These are phyloP conservation scores for Ceratocystis albifundus DNA, from an alignment of 2,329 filamentous ascomycete genomes.

Conservation along the genomic window DNA sequence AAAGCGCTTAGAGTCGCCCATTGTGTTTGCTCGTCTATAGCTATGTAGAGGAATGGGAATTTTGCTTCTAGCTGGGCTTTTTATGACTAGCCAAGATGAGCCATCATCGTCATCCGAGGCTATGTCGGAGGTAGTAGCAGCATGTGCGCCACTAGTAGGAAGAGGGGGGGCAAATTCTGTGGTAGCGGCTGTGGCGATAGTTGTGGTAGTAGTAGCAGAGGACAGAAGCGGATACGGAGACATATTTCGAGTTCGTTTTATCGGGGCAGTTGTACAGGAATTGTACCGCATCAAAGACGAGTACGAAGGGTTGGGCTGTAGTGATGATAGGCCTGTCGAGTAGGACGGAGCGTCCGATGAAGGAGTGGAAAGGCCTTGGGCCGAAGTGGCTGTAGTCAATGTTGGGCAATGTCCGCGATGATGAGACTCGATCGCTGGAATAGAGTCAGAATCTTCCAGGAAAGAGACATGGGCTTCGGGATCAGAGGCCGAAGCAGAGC, in stretches of 20 bases:
- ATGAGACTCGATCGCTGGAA: background rate
- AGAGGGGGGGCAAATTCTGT: background rate
- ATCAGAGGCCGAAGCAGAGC: background rate
- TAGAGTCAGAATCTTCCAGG: background rate
- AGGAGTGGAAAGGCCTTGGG: background rate
- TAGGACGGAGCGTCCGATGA: conserved; percentile 11
- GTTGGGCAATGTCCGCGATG: conserved; percentile 8
- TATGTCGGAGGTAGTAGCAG: background rate
- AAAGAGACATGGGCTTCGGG: background rate
- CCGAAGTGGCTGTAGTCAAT: background rate
- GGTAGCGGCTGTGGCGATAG: too few relatives aligned
- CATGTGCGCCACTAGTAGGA: background rate
- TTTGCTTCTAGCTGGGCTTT: background rate
- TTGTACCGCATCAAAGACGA: conserved; percentile 11
- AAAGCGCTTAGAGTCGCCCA: conserved; percentile 1
- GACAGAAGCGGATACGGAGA: background rate
- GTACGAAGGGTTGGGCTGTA: conserved; percentile 14
- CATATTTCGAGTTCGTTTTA: background rate
- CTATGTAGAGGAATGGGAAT: background rate
- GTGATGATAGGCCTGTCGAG: conserved; percentile 11
- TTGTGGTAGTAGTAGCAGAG: background rate
- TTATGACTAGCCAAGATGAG: background rate
- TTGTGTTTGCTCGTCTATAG: conserved; percentile 2
- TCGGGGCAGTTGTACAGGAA: conserved; percentile 15
- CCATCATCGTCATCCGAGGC: background rate